phyloP scores from a whole-genome alignment of 192 early-diverging fungal species.

The Cladochytrium replicatum region DNA sequence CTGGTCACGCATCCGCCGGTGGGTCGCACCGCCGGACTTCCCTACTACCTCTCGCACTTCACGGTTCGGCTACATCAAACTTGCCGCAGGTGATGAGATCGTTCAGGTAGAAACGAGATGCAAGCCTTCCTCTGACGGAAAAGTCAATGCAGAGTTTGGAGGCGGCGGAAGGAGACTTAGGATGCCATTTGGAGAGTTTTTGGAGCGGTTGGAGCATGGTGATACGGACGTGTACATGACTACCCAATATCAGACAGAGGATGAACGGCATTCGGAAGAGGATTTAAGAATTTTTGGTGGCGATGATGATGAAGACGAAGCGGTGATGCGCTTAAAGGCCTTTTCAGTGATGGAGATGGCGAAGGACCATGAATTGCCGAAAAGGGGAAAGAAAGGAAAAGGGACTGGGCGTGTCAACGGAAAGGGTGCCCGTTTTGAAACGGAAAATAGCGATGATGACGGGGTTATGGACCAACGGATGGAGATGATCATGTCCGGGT shows the following conservation, averaged over 20 bases:
- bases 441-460: conserved; percentile 6
- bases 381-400: no score
- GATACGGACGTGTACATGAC: conserved; percentile 27
- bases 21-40: not conserved
- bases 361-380: no score
- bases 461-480: not conserved
- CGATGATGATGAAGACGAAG: conserved; percentile 12
- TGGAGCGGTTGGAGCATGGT: conserved; percentile 9
- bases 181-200: conserved; percentile 28
- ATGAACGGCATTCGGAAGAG: not conserved
- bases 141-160: conserved; percentile 24
- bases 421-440: not conserved
- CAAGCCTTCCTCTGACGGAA: no score
- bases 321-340: no score
- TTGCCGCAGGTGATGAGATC: conserved; percentile 14
- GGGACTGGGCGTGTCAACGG: no score
- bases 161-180: conserved; percentile 5
- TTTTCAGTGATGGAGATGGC: no score
- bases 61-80: conserved; percentile 11
- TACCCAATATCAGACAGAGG: conserved; percentile 26
- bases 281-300: conserved; percentile 2
- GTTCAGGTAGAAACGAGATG: conserved; percentile 31
- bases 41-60: not conserved
- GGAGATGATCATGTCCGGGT: conserved; percentile 1
- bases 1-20: not conserved